These are phyloP conservation scores for Crithidia fasciculata DNA, from an alignment of 208 protist genomes.

Conservation along the genomic window DNA sequence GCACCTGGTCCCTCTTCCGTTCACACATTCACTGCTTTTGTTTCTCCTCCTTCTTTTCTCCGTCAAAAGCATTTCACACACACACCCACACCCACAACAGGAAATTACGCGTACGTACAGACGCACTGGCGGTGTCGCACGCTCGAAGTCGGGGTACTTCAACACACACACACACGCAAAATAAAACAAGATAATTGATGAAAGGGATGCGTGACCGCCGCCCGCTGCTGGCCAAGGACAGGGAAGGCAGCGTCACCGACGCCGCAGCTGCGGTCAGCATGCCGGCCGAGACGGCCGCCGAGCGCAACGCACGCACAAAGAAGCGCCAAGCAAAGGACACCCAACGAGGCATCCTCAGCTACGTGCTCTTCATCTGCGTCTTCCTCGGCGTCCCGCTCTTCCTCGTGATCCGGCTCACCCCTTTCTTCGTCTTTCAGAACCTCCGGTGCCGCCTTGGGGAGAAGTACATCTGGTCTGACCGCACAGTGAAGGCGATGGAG, in stretches of 20 bases:
- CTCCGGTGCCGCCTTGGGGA: conserved; percentile 65
- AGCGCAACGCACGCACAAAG: conserved; percentile 28
- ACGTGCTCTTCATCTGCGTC: conserved; percentile 63
- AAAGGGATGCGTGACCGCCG: conserved; percentile 39
- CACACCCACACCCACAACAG: too few species aligned
- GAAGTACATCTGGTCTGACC: conserved; percentile 60
- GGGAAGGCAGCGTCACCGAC: background rate
- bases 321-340: conserved; percentile 25
- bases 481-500: conserved; percentile 52
- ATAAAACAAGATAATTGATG: background rate
- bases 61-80: too few species aligned
- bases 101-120: too few species aligned
- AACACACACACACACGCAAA: background rate
- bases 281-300: conserved; percentile 38
- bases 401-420: conserved; percentile 65
- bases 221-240: conserved; percentile 8
- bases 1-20: too few species aligned
- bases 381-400: conserved; percentile 59
- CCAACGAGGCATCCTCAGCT: conserved; percentile 45
- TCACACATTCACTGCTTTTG: too few species aligned
- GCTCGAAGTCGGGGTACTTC: background rate
- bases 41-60: too few species aligned
- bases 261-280: conserved; percentile 30
- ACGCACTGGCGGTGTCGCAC: too few species aligned
- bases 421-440: conserved; percentile 84